A percentile compares a stretch with the other conserved stretches of the same genome.
Conservation (phyloP, 352 stramenopile genomes). For the Thraustotheca clavata region DNA sequence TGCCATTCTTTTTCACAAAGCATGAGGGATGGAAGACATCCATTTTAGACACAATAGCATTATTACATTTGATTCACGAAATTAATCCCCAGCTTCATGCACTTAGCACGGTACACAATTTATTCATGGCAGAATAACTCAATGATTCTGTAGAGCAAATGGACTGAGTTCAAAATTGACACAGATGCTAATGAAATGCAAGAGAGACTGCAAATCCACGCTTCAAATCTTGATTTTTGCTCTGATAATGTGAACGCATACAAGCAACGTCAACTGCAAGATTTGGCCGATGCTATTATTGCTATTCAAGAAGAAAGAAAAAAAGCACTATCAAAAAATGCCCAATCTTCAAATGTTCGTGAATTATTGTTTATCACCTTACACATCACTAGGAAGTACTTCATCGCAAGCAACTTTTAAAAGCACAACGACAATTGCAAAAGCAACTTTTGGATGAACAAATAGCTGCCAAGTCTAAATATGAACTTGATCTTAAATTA, state of each 20-base stretch:
- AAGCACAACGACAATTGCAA: neutral
- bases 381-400: neutral
- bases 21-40: neutral
- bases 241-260: neutral
- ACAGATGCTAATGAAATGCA: neutral
- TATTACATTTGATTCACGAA: neutral
- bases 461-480: neutral
- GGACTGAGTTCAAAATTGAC: neutral
- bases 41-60: neutral
- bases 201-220: neutral
- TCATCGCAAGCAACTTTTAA: neutral
- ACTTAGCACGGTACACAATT: neutral
- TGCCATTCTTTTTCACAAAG: neutral
- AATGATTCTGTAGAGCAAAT: neutral
- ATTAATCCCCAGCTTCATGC: neutral
- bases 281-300: slow-evolving; percentile 1
- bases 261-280: neutral
- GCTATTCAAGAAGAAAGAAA: neutral
- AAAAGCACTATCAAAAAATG: no score
- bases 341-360: no score
- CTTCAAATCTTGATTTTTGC: neutral
- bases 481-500: neutral
- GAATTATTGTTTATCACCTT: no score
- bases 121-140: neutral
- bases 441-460: slow-evolving; percentile 11